Evolutionary conservation across 2,329 filamentous ascomycete species (phyloP), one percentile per base, ranked within the genome.

Genomic region (Geosmithia morbida): DNA sequence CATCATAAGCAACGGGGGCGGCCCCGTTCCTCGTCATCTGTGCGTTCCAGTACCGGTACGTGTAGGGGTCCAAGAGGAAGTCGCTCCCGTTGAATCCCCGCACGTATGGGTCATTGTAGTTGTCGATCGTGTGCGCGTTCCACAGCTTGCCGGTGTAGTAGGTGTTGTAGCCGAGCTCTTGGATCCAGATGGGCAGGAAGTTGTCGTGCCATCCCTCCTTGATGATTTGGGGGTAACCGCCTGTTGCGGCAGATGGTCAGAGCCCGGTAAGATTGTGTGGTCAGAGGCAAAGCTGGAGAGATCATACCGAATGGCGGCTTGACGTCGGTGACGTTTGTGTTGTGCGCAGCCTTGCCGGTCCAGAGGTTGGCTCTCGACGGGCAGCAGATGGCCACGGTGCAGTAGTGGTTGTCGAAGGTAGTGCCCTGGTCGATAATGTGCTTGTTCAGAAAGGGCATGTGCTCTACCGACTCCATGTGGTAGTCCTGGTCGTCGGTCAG

Each of bases 31-130:
- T 69, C 50, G 81, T 74, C 57, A 78, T 81, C 7, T 72, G 80
- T 1, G 75, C 67, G 56, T 85, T 84, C 18, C 78, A 67, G 57
- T 85, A 86, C 29, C 74, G 65, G 57, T 86, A 86, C 0, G 82
- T 85, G 52, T 70, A 74, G 0, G 81, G 81, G 51, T 85, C 80
- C 1, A 84, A 64, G 1, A 83, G 63, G 52, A 82, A 70, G 45
- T 65, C 60, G 1, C 75, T 77, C 0, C 66, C 67, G 20, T 69
- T 80, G 62, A 72, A 83, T 1, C 78, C 79, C 2, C 63, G 66
- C 0, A 72, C 65, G 48, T 65, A 69, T 0, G 77, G 71, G n/a
- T 65, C 61, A 50, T 74, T 54, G 53, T 74, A 76, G 53, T 73
- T 75, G 3, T 61, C 52, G 1, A 67, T 52, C 0, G 64, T 69